Evolutionary conservation across 2,329 filamentous ascomycete species (phyloP).

Genomic region (Rosellinia necatrix): DNA sequence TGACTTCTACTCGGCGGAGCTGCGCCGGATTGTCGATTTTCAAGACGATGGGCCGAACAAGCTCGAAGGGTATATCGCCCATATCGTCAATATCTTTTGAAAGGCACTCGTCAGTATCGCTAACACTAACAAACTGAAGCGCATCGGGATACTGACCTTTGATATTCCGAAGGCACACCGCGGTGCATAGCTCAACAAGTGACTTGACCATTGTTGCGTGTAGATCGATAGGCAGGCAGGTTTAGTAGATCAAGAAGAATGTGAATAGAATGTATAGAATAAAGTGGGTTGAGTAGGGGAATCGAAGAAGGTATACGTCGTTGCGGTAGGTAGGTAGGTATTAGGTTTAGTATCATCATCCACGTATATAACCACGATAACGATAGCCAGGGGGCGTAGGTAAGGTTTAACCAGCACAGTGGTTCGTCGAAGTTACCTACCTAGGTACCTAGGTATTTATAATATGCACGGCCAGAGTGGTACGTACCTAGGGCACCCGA

Average conservation of each 20-base stretch:
- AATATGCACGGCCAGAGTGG: neutral
- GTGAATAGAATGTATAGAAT: neutral
- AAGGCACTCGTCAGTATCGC: constrained; percentile 22
- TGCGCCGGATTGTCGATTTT: constrained; percentile 75
- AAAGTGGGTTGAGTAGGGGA: too few relatives aligned
- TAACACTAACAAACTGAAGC: neutral
- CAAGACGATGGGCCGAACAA: constrained; percentile 69
- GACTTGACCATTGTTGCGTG: constrained; percentile 46
- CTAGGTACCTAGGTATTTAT: too few relatives aligned
- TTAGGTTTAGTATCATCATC: too few relatives aligned
- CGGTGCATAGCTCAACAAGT: constrained; percentile 56
- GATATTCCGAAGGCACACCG: constrained; percentile 58
- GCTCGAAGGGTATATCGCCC: constrained; percentile 70
- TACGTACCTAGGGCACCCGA: neutral
- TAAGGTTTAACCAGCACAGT: too few relatives aligned
- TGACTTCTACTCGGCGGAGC: constrained; percentile 73
- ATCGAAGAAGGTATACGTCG: too few relatives aligned
- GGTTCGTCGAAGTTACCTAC: too few relatives aligned
- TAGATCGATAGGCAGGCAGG: neutral
- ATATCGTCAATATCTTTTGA: constrained; percentile 64
- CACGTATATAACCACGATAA: too few relatives aligned
- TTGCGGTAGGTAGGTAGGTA: too few relatives aligned
- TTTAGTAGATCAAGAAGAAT: neutral
- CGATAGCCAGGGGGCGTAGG: too few relatives aligned
- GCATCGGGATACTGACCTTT: constrained; percentile 36